Evolutionary conservation across 345 rosid genomes (phyloP).

Genomic region (Angophora floribunda): DNA sequence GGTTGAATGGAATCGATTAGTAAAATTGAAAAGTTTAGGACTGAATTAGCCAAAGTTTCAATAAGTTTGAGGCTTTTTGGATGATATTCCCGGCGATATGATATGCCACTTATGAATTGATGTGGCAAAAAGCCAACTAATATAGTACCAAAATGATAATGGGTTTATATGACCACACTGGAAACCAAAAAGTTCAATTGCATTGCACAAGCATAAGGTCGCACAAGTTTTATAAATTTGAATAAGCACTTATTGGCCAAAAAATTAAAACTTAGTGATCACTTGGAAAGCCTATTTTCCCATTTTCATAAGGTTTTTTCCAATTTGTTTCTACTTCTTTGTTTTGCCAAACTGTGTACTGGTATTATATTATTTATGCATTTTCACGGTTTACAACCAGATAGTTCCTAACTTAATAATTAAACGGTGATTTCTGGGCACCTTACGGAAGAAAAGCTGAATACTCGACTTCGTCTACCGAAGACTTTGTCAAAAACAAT

Average conservation of each 20-base stretch:
- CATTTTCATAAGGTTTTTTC: not conserved
- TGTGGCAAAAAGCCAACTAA: not conserved
- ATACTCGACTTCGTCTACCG: not conserved
- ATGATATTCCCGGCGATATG: not conserved
- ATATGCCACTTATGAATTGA: not conserved
- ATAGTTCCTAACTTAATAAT: not conserved
- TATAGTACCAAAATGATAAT: not conserved
- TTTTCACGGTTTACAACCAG: not conserved
- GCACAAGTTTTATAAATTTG: not conserved
- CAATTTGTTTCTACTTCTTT: not conserved
- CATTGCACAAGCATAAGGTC: not conserved
- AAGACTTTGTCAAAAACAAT: not conserved
- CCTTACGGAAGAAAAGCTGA: not conserved
- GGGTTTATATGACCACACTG: not conserved
- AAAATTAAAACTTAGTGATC: not conserved
- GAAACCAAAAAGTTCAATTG: not conserved
- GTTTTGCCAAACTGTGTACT: not conserved
- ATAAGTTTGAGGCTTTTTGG: no score
- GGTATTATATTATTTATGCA: not conserved
- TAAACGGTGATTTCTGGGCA: not conserved
- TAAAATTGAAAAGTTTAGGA: no score
- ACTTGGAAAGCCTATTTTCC: not conserved
- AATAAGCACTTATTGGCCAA: not conserved
- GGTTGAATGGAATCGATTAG: no score
- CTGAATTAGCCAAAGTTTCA: no score